A percentile compares a stretch with the other conserved stretches of the same genome.
phyloP scores from a whole-genome alignment of 148 eudicot species.

The Bassia scoparia region DNA sequence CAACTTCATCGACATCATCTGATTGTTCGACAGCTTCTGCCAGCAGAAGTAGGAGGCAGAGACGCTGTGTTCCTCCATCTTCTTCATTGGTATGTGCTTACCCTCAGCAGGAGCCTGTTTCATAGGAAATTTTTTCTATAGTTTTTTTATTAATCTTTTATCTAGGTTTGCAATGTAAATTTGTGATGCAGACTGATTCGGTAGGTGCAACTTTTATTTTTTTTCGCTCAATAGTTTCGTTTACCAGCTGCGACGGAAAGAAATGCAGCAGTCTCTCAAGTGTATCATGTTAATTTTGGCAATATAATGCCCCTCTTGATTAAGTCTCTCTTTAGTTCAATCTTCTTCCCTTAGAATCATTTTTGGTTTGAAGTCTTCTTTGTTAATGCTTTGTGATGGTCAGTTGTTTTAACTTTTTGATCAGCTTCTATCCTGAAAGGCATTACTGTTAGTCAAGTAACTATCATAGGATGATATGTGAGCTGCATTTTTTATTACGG shows the following conservation, averaged over 20 bases:
- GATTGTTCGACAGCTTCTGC: slow-evolving; percentile 36
- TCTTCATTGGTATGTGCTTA: slow-evolving; percentile 20
- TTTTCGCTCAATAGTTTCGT: neutral
- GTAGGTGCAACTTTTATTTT: slow-evolving; percentile 10
- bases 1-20: slow-evolving; percentile 31
- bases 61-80: slow-evolving; percentile 38
- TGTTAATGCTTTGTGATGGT: neutral
- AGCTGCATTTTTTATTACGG: no score
- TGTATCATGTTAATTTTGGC: slow-evolving; percentile 14
- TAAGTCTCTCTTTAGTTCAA: neutral
- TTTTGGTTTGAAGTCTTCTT: no score
- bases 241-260: slow-evolving; percentile 16
- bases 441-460: no score
- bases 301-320: neutral
- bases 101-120: slow-evolving; percentile 25
- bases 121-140: slow-evolving; percentile 8
- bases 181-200: neutral
- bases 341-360: no score
- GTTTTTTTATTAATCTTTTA: neutral
- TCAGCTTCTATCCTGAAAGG: no score
- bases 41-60: slow-evolving; percentile 43
- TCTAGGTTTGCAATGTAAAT: slow-evolving; percentile 27
- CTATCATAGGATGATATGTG: no score
- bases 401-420: no score
- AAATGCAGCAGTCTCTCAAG: slow-evolving; percentile 17